These are phyloP conservation scores for Teunomyces panamensis DNA, from an alignment of 805 yeast genomes.

Conservation along the genomic window DNA sequence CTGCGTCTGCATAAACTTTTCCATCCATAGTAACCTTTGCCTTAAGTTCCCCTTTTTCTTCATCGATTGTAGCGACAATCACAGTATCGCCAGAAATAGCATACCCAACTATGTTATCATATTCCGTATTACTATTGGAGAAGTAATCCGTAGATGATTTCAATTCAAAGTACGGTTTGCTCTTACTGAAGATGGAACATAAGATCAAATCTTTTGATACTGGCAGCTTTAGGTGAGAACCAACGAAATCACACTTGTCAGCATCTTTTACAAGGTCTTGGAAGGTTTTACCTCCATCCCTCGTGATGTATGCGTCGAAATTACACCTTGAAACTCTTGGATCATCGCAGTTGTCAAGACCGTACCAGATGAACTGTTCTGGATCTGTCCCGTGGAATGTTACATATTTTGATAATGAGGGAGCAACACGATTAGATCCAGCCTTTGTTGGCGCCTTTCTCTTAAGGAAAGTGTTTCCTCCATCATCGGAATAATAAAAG, in stretches of 20 bases:
- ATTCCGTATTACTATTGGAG: constrained; percentile 36
- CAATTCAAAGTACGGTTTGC: constrained; percentile 25
- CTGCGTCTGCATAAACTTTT: constrained; percentile 66
- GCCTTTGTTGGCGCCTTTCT: constrained; percentile 52
- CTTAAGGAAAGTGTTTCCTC: constrained; percentile 57
- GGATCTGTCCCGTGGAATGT: constrained; percentile 60
- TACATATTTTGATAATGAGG: constrained; percentile 27
- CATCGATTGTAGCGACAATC: constrained; percentile 63
- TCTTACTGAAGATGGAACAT: constrained; percentile 53
- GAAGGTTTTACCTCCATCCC: constrained; percentile 68
- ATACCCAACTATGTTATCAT: constrained; percentile 66
- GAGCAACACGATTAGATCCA: constrained; percentile 13
- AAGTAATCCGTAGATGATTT: constrained; percentile 55
- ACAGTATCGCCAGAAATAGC: constrained; percentile 70
- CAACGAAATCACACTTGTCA: constrained; percentile 65
- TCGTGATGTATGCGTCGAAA: constrained; percentile 57
- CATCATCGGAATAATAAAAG: constrained; percentile 61
- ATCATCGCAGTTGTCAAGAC: constrained; percentile 57
- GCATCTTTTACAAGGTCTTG: constrained; percentile 50
- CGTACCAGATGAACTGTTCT: constrained; percentile 65
- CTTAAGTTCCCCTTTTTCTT: constrained; percentile 44
- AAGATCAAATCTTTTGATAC: constrained; percentile 47
- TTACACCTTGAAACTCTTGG: constrained; percentile 47
- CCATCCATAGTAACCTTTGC: constrained; percentile 85
- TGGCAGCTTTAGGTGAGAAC: constrained; percentile 43